Percentiles rank a stretch among this genome's conserved stretches.
Evolutionary conservation across 2,329 filamentous ascomycete genomes (phyloP).

Genomic region (Xenosphaeropsis pyriputrescens): DNA sequence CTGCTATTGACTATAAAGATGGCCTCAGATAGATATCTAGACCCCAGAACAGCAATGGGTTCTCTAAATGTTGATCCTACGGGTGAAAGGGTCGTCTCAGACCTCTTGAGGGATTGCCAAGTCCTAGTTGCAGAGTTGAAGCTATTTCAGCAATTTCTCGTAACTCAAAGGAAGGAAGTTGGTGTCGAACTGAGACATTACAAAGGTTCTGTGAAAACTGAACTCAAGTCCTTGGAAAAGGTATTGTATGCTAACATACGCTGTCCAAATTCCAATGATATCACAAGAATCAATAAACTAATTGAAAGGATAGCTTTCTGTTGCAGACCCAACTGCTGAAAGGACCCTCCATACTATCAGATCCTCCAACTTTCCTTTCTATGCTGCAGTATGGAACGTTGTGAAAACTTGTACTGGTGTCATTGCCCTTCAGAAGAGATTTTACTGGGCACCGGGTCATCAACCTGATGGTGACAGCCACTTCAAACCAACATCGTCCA

Average conservation of each 20-base stretch:
- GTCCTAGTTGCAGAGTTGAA: conserved; percentile 27
- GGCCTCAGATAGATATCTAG: no score
- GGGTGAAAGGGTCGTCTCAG: conserved; percentile 6
- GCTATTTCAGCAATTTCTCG: conserved; percentile 25
- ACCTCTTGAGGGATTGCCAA: conserved; percentile 16
- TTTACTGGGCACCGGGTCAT: conserved; percentile 26
- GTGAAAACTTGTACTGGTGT: conserved; percentile 42
- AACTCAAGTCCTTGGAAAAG: conserved; percentile 30
- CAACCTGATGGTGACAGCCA: conserved; percentile 6
- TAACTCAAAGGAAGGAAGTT: conserved; percentile 25
- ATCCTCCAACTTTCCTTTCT: conserved; percentile 53
- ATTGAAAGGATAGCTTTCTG: conserved; percentile 7
- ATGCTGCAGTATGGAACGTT: conserved; percentile 45
- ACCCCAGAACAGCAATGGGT: no score
- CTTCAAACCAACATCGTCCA: conserved; percentile 3
- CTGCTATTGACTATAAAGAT: no score
- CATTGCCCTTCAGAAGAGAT: conserved; percentile 38
- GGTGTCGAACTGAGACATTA: conserved; percentile 33
- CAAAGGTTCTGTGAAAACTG: conserved; percentile 28
- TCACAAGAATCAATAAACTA: conserved; percentile 1
- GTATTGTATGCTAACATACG: conserved; percentile 10
- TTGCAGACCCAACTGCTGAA: conserved; percentile 10
- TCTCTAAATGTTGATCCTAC: background rate
- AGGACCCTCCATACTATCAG: conserved; percentile 37
- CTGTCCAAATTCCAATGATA: conserved; percentile 1